Evolutionary conservation across 257 asterid species (phyloP), one percentile per base, ranked within the genome.

Genomic region (Eustoma russellianum): DNA sequence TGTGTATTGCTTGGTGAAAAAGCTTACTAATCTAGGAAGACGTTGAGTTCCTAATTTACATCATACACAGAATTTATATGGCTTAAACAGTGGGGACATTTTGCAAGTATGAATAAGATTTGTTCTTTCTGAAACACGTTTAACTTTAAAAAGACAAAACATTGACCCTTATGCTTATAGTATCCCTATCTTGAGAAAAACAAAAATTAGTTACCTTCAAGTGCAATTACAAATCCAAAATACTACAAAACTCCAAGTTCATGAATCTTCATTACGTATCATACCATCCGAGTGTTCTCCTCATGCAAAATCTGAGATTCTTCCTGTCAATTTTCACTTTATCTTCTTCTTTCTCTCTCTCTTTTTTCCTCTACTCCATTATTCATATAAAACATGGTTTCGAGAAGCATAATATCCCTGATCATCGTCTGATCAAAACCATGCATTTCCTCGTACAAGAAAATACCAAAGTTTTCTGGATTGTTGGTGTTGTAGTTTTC

Each of bases 381-480:
- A 41, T 12, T n/a, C 48, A 40, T 41, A 17, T n/a, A 60, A 5
- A 41, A 11, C 40, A 49, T 19, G 57, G 11, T 41, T 41, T 18
- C 16, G 41, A 33, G 41, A 45, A 46, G 41, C 33, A 33, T 53
- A 44, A 33, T 44, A 13, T 41, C 33, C 46, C 30, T 18, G 11
- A 24, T 24, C 30, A 24, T 24, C 30, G 3, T 0, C 2, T 6
- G 48, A 48, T 46, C 55, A 14, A 62, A 64, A 77, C 40, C 44
- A 83, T 83, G 94, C 63, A 80, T 71, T 77, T 79, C 56, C 76
- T 74, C 53, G 79, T 81, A 81, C 74, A 81, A 49, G 48, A 76
- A 33, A 76, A 68, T 58, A 61, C 66, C 47, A 71, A 72, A 70
- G 77, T 64, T 78, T 78, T 69, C 43, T 64, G 78, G 70, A 62